Conservation (phyloP, 345 rosid genomes). For the Brassica incana region DNA sequence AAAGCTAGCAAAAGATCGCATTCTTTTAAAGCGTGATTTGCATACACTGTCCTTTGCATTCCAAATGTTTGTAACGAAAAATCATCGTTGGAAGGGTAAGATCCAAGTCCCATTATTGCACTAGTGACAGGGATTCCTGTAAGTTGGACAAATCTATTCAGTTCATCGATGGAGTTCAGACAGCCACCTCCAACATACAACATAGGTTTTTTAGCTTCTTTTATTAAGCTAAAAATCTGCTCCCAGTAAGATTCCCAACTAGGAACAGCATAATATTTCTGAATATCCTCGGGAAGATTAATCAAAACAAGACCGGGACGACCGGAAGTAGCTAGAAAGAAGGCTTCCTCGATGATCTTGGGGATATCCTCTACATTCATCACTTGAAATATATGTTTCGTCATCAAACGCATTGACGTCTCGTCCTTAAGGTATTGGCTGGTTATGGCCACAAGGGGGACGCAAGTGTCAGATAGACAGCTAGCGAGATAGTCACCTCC, state of each 20-base stretch:
- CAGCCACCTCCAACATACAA: conserved; percentile 98
- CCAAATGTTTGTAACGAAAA: conserved; percentile 79
- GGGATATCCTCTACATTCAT: conserved; percentile 88
- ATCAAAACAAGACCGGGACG: conserved; percentile 89
- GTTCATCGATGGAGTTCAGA: conserved; percentile 82
- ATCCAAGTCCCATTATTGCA: conserved; percentile 53
- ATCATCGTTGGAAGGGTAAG: conserved; percentile 54
- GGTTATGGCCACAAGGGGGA: conserved; percentile 47
- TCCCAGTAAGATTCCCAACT: conserved; percentile 68
- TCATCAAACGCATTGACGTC: not conserved
- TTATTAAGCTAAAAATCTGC: conserved; percentile 75
- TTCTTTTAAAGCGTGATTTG: conserved; percentile 74
- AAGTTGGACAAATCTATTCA: conserved; percentile 76
- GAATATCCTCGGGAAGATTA: conserved; percentile 90
- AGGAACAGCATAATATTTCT: conserved; percentile 79
- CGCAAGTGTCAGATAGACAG: conserved; percentile 89
- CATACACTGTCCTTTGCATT: conserved; percentile 84
- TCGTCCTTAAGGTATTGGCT: not conserved
- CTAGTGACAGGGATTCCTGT: conserved; percentile 93
- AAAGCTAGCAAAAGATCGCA: conserved; percentile 77
- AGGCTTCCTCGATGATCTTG: conserved; percentile 75
- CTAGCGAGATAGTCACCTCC: conserved; percentile 88
- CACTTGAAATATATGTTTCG: conserved; percentile 48
- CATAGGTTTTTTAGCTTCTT: conserved; percentile 77
- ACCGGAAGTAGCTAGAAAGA: conserved; percentile 80